Conservation (phyloP, 345 rosid species). For the Ceriops zippeliana region DNA sequence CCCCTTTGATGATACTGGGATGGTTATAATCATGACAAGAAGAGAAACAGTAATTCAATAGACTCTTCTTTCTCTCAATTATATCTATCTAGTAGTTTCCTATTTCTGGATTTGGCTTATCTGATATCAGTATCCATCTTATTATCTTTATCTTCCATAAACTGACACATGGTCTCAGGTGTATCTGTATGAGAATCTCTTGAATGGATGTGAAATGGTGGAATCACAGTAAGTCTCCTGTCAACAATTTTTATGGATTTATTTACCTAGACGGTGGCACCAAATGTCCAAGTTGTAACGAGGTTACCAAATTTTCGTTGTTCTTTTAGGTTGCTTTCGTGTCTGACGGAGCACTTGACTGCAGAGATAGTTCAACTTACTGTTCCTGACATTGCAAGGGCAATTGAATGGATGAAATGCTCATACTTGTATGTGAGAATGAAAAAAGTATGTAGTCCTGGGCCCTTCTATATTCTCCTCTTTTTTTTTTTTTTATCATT, state of each 20-base stretch:
- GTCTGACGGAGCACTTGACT: slow-evolving; percentile 87
- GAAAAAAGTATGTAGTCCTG: slow-evolving; percentile 62
- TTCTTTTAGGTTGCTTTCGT: slow-evolving; percentile 72
- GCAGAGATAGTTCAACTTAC: slow-evolving; percentile 98
- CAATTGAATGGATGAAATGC: slow-evolving; percentile 98
- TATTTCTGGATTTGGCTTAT: slow-evolving; percentile 3
- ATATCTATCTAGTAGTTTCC: slow-evolving; percentile 16
- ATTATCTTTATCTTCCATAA: slow-evolving; percentile 20
- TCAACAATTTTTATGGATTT: slow-evolving; percentile 19
- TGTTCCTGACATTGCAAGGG: slow-evolving; percentile 69
- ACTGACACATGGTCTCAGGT: slow-evolving; percentile 48
- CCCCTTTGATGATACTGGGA: slow-evolving; percentile 94
- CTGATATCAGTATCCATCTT: slow-evolving; percentile 2
- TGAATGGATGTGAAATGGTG: slow-evolving; percentile 90
- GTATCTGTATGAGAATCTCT: slow-evolving; percentile 84
- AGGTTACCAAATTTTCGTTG: slow-evolving; percentile 16
- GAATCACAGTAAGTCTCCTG: slow-evolving; percentile 80
- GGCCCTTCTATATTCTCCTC: not conserved
- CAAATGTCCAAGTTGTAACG: slow-evolving; percentile 4
- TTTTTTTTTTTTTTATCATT: too few relatives aligned
- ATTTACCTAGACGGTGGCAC: slow-evolving; percentile 4
- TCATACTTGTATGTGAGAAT: slow-evolving; percentile 85
- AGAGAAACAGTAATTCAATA: slow-evolving; percentile 66
- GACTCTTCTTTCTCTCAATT: slow-evolving; percentile 16
- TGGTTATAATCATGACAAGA: slow-evolving; percentile 93